A percentile compares a stretch with the other conserved stretches of the same genome.
These are phyloP conservation scores for Botrytis elliptica DNA, from an alignment of 2,329 filamentous ascomycete genomes.

Conservation along the genomic window DNA sequence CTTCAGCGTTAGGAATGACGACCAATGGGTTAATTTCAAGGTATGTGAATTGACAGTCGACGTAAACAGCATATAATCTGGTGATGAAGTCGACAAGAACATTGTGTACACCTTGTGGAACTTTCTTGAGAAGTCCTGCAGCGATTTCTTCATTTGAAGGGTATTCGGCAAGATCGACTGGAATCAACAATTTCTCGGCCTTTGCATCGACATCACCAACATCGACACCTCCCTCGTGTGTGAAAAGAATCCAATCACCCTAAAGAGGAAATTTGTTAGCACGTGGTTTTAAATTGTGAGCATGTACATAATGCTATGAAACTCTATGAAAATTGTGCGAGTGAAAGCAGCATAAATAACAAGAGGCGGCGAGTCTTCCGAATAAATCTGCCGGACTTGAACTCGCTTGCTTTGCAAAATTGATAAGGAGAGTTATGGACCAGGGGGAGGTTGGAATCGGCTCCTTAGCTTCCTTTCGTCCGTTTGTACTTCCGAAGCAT, in stretches of 20 bases:
- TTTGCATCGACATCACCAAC: constrained; percentile 98
- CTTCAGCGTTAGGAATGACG: constrained; percentile 90
- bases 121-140: constrained; percentile 79
- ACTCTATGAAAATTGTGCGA: constrained; percentile 24
- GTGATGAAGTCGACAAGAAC: constrained; percentile 99
- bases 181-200: constrained; percentile 97
- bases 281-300: constrained; percentile 18
- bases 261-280: constrained; percentile 44
- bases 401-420: constrained; percentile 25
- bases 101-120: constrained; percentile 93
- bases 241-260: constrained; percentile 99
- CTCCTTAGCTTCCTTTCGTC: constrained; percentile 38
- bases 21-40: constrained; percentile 99
- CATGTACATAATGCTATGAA: constrained; percentile 20
- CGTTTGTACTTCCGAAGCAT: constrained; percentile 27
- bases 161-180: constrained; percentile 91
- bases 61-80: constrained; percentile 96
- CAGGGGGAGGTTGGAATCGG: constrained; percentile 30
- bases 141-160: constrained; percentile 96
- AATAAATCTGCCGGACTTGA: constrained; percentile 30
- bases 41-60: constrained; percentile 99
- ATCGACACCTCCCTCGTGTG: constrained; percentile 98
- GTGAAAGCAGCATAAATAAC: constrained; percentile 9
- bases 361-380: constrained; percentile 20
- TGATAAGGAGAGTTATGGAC: constrained; percentile 21